Percentiles rank a stretch among this genome's conserved stretches.
Conservation (phyloP, 2,329 filamentous ascomycete genomes). For the Talaromyces funiculosus region DNA sequence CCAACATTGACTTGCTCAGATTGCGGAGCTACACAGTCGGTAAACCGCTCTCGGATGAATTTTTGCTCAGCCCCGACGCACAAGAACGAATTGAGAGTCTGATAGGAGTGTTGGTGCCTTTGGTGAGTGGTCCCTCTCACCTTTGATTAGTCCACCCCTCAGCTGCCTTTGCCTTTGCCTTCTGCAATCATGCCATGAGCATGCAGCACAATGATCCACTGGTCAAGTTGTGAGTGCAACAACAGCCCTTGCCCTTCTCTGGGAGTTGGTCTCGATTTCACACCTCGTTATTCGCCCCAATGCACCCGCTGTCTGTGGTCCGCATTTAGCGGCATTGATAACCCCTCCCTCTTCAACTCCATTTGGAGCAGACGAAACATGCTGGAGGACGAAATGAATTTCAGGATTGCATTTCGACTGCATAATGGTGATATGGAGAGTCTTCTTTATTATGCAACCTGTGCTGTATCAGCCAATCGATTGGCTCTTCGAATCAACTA, state of each 20-base stretch:
- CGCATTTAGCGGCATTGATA: slow-evolving; percentile 13
- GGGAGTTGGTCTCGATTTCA: not conserved
- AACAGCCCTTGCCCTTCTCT: slow-evolving; percentile 1
- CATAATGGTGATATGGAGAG: not conserved
- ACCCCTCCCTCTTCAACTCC: slow-evolving; percentile 3
- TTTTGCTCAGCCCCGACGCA: slow-evolving; percentile 57
- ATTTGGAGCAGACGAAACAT: not conserved
- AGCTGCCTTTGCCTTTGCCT: not conserved
- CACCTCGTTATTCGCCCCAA: slow-evolving; percentile 10
- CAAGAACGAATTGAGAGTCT: slow-evolving; percentile 61
- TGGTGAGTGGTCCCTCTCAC: slow-evolving; percentile 55
- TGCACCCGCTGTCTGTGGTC: slow-evolving; percentile 13
- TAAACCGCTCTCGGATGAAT: slow-evolving; percentile 59
- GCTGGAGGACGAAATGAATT: not conserved
- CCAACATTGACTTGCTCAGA: slow-evolving; percentile 73
- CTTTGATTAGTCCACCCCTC: slow-evolving; percentile 9
- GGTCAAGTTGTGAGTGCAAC: not conserved
- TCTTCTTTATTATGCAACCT: not conserved
- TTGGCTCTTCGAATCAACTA: not conserved
- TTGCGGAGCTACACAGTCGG: slow-evolving; percentile 73
- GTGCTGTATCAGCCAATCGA: not conserved
- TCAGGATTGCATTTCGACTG: not conserved
- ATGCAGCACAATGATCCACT: slow-evolving; percentile 1
- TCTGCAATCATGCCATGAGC: not conserved
- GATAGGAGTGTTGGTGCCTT: slow-evolving; percentile 65